Evolutionary conservation across 2,329 filamentous ascomycete genomes (phyloP), one percentile per base, ranked within the genome.

Genomic region (Volutella citrinella): DNA sequence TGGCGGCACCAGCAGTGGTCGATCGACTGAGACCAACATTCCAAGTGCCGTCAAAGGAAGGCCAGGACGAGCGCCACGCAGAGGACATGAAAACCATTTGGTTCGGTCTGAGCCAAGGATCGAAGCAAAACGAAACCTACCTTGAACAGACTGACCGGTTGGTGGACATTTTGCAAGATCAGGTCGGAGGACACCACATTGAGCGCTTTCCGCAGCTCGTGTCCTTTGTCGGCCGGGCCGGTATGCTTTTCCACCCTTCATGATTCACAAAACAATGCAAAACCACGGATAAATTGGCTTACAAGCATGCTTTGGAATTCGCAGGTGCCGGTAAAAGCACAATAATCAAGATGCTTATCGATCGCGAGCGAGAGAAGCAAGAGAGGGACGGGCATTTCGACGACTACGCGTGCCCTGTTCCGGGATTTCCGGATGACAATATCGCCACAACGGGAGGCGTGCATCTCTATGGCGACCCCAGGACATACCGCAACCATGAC

Each of bases 121-220:
- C 11, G 34, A 36, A 17, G 34, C 28, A 6, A 27, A 33, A n/a
- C 35, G n/a, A 33, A 17, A 20, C 35, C 16, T 38, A 32, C 19
- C 26, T 33, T n/a, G 25, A 38, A 13, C 33, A 33, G n/a, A 32
- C 35, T 14, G 30, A 38, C 9, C 30, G 35, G 12, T 26, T 38
- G 9, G 30, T 38, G 12, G 30, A 38, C 14, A 30, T 38, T 5
- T 21, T 38, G 9, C 20, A 36, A 7, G 30, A 38, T 11, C 29
- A 30, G 11, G 30, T 29, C 13, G 17, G 32, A 10, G 35, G 21
- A 19, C 17, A 32, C 9, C 13, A 29, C 9, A 18, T 21, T 9
- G 35, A 38, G 14, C 13, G 35, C n/a, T 38, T 38, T 17, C 35
- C 35, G 21, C 35, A 38, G 6, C 22, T 38, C 2, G 35, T 38